A percentile compares a stretch with the other conserved stretches of the same genome.
Conservation (phyloP, 306 rosid genomes). For the Pterocarpus santalinus region DNA sequence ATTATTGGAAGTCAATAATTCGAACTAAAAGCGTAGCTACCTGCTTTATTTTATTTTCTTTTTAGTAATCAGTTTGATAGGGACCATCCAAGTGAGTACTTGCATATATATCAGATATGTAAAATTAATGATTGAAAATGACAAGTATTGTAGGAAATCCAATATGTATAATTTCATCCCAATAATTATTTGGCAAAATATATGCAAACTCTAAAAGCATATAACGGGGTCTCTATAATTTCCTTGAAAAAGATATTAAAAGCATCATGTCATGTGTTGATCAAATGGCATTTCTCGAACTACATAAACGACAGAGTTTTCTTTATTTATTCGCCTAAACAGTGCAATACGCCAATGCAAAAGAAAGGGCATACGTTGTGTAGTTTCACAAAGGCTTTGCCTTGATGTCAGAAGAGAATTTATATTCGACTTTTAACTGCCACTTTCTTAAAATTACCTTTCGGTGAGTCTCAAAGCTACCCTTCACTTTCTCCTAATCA, state of each 20-base stretch:
- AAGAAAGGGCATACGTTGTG: constrained; percentile 45
- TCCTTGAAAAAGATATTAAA: constrained; percentile 9
- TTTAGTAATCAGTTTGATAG: constrained; percentile 2
- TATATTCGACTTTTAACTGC: constrained; percentile 20
- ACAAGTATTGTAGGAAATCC: constrained; percentile 41
- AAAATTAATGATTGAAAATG: constrained; percentile 40
- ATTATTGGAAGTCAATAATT: constrained; percentile 42
- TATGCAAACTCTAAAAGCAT: neutral
- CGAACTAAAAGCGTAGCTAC: constrained; percentile 12
- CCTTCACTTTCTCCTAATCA: constrained; percentile 16
- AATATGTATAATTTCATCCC: constrained; percentile 8
- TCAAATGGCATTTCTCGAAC: constrained; percentile 37
- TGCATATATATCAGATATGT: neutral
- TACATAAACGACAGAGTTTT: constrained; percentile 28
- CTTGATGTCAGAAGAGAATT: constrained; percentile 28
- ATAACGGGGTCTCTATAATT: constrained; percentile 37
- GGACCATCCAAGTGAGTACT: constrained; percentile 30
- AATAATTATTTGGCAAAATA: constrained; percentile 36
- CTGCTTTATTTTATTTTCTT: constrained; percentile 7
- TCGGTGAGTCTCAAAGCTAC: constrained; percentile 46
- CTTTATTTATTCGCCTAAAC: constrained; percentile 16
- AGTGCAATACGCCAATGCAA: constrained; percentile 41
- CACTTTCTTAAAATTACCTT: constrained; percentile 35
- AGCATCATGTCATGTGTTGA: constrained; percentile 47
- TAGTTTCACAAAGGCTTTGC: constrained; percentile 33